These are phyloP conservation scores for Nicotiana benthamiana DNA, from an alignment of 257 asterid genomes.

Conservation along the genomic window DNA sequence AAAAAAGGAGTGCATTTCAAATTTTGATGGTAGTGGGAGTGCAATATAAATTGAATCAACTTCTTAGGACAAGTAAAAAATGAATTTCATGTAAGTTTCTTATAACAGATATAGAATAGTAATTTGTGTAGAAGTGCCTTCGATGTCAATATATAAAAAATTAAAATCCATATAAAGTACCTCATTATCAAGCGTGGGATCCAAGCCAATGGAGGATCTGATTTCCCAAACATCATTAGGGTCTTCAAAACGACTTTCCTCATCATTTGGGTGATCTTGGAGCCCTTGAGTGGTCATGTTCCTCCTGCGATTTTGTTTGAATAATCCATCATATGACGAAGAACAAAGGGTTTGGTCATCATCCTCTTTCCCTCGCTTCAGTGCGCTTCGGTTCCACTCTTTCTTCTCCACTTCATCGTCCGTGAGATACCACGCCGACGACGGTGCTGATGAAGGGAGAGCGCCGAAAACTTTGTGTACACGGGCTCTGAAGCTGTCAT, in stretches of 20 bases:
- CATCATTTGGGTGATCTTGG: neutral
- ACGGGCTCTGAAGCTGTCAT: slow-evolving; percentile 7
- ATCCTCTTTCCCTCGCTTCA: slow-evolving; percentile 8
- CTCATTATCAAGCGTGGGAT: slow-evolving; percentile 13
- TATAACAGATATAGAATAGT: neutral
- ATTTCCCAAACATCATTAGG: slow-evolving; percentile 8
- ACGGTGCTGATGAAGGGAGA: neutral
- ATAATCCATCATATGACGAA: slow-evolving; percentile 3
- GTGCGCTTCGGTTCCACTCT: slow-evolving; percentile 10
- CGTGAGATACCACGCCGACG: slow-evolving; percentile 8
- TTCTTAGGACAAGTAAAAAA: neutral
- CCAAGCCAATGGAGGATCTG: slow-evolving; percentile 16
- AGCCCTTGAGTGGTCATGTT: neutral
- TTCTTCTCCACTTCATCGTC: slow-evolving; percentile 13
- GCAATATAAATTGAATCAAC: neutral
- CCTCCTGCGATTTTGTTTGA: slow-evolving; percentile 6
- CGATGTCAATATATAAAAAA: too few relatives aligned
- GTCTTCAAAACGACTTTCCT: neutral
- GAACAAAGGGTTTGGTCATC: slow-evolving; percentile 8
- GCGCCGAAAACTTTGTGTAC: slow-evolving; percentile 11
- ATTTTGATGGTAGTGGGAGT: neutral
- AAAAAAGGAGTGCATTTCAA: neutral
- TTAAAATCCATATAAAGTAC: neutral
- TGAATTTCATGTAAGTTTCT: neutral
- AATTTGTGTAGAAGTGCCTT: too few relatives aligned